phyloP scores from a whole-genome alignment of 2,329 filamentous ascomycete genomes.

The Paramyrothecium roridum region DNA sequence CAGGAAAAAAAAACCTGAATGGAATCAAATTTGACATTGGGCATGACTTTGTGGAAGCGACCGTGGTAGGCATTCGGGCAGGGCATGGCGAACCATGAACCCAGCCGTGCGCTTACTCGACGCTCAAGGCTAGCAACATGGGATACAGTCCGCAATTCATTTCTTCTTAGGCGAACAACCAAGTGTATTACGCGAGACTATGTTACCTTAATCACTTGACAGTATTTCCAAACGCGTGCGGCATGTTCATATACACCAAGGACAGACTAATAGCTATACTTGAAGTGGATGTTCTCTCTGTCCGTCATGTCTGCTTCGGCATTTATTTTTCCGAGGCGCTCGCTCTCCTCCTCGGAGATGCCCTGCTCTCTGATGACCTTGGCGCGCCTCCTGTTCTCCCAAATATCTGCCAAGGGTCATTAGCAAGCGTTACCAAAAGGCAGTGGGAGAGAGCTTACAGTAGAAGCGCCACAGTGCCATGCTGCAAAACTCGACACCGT shows the following conservation, averaged over 20 bases:
- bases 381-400: constrained; percentile 19
- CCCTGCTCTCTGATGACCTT: constrained; percentile 15
- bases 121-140: too few relatives aligned
- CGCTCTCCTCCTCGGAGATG: constrained; percentile 19
- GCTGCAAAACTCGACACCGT: constrained; percentile 18
- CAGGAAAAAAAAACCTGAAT: constrained; percentile 13
- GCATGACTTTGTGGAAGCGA: constrained; percentile 16
- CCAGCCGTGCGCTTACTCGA: too few relatives aligned
- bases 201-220: not conserved
- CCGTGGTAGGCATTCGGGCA: not conserved
- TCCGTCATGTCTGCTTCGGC: constrained; percentile 21
- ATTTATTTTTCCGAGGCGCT: constrained; percentile 18
- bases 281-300: constrained; percentile 19
- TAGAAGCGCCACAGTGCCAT: constrained; percentile 21
- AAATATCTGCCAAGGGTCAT: constrained; percentile 12
- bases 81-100: too few relatives aligned
- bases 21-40: constrained; percentile 16
- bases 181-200: too few relatives aligned
- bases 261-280: constrained; percentile 10
- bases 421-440: not conserved
- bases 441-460: constrained; percentile 9
- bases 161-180: too few relatives aligned
- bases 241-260: too few relatives aligned
- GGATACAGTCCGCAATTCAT: too few relatives aligned
- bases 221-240: too few relatives aligned